These are phyloP conservation scores for Mycosphaerella arachidis DNA, from an alignment of 2,329 filamentous ascomycete genomes.

Conservation along the genomic window DNA sequence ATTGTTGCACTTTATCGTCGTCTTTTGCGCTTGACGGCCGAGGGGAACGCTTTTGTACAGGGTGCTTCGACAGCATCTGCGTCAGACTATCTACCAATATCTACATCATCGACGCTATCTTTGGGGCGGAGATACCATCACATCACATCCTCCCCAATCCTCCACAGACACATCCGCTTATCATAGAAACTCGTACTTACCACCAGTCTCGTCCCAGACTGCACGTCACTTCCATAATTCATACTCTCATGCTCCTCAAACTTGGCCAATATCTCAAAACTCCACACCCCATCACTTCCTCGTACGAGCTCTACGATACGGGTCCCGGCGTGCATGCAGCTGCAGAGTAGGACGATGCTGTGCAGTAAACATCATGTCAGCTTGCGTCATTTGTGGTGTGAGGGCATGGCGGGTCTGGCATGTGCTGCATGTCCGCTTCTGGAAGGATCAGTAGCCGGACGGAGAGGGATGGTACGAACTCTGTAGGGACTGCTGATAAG, in stretches of 20 bases:
- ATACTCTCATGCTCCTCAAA: conserved; percentile 89
- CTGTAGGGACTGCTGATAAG: background rate
- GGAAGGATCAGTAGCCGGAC: background rate
- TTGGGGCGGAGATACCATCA: background rate
- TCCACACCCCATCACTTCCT: conserved; percentile 41
- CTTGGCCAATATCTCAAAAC: conserved; percentile 60
- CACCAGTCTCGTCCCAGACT: conserved; percentile 45
- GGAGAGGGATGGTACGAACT: background rate
- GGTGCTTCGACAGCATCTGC: background rate
- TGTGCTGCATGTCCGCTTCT: background rate
- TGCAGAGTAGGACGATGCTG: conserved; percentile 62
- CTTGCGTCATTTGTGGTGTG: conserved; percentile 2
- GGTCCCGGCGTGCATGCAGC: conserved; percentile 88
- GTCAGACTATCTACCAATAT: background rate
- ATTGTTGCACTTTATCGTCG: background rate
- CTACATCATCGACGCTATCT: background rate
- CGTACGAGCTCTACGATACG: conserved; percentile 54
- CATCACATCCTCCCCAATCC: conserved; percentile 4
- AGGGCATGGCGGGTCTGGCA: background rate
- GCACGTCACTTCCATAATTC: conserved; percentile 83
- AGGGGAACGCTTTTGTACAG: background rate
- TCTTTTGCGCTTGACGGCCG: background rate
- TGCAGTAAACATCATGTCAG: conserved; percentile 8
- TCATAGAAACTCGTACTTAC: conserved; percentile 77
- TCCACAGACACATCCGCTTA: conserved; percentile 56